Evolutionary conservation across 1,284 basidiomycete genomes (phyloP).

Genomic region (Fistulina hepatica): DNA sequence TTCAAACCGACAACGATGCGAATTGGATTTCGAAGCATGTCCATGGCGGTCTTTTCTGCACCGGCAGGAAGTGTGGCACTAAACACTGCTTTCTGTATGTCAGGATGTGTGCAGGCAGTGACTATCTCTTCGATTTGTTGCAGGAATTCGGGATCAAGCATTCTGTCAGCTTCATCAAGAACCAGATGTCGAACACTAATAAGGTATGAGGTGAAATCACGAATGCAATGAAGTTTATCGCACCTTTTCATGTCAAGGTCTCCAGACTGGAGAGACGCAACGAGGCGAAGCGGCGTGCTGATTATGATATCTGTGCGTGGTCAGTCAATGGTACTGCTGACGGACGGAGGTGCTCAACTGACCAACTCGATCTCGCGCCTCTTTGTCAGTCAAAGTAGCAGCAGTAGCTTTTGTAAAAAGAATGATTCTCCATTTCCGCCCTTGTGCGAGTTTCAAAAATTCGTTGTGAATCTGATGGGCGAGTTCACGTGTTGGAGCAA

Average conservation of each 20-base stretch:
- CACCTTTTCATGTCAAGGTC: constrained; percentile 65
- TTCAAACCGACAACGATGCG: constrained; percentile 91
- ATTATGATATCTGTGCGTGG: constrained; percentile 58
- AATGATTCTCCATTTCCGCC: constrained; percentile 75
- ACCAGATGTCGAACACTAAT: constrained; percentile 72
- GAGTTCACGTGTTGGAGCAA: constrained; percentile 94
- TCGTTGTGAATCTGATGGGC: constrained; percentile 95
- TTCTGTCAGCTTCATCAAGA: constrained; percentile 85
- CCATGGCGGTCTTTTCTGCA: constrained; percentile 80
- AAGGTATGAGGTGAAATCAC: constrained; percentile 10
- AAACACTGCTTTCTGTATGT: constrained; percentile 82
- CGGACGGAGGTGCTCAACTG: constrained; percentile 19
- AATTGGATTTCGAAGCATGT: constrained; percentile 74
- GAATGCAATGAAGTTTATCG: constrained; percentile 15
- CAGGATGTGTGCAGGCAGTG: constrained; percentile 63
- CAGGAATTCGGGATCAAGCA: constrained; percentile 84
- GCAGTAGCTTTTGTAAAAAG: constrained; percentile 83
- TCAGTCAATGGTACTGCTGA: constrained; percentile 4
- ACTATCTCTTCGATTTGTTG: constrained; percentile 85
- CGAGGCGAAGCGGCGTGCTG: constrained; percentile 70
- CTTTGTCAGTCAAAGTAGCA: constrained; percentile 57
- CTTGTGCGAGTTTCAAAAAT: constrained; percentile 71
- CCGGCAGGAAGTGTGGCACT: constrained; percentile 90
- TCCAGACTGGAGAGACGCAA: constrained; percentile 61
- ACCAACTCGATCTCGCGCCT: constrained; percentile 65